phyloP scores from a whole-genome alignment of 2,329 filamentous ascomycete genomes.

The Aspergillus sp. region DNA sequence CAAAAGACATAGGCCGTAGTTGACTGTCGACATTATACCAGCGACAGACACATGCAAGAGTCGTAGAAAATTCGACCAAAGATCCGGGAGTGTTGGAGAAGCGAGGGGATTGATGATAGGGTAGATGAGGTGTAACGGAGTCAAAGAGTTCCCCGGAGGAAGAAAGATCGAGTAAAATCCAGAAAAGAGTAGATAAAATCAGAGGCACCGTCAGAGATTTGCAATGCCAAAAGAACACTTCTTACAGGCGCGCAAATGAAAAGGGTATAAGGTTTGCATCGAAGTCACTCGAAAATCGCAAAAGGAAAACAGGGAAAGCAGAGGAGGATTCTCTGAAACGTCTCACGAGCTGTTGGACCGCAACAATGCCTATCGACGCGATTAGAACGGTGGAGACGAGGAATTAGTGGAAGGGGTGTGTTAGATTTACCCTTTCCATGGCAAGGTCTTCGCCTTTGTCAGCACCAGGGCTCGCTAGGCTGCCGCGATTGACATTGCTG shows the following conservation, averaged over 20 bases:
- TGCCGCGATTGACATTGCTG: constrained; percentile 56
- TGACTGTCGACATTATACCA: constrained; percentile 15
- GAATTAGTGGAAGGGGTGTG: constrained; percentile 7
- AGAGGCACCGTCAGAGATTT: constrained; percentile 9
- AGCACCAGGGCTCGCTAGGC: constrained; percentile 62
- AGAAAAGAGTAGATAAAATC: constrained; percentile 5
- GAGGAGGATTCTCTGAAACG: constrained; percentile 20
- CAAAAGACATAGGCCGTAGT: constrained; percentile 6
- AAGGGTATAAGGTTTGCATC: constrained; percentile 28
- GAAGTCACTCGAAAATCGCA: constrained; percentile 26
- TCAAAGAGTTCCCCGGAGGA: constrained; percentile 4
- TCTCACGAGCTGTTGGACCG: constrained; percentile 51
- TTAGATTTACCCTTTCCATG: constrained; percentile 52
- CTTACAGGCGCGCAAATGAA: constrained; percentile 22
- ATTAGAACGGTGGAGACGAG: constrained; percentile 18
- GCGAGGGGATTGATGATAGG: neutral
- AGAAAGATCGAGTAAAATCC: constrained; percentile 4
- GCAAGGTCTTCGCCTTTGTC: constrained; percentile 62
- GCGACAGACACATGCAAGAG: constrained; percentile 20
- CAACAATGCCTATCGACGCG: constrained; percentile 35
- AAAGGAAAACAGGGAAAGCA: constrained; percentile 23
- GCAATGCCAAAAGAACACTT: constrained; percentile 17
- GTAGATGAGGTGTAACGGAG: neutral
- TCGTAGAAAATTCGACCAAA: constrained; percentile 8
- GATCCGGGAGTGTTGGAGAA: neutral